Evolutionary conservation across 371 early-diverging fungal genomes (phyloP).

Genomic region (Circinella umbellata): DNA sequence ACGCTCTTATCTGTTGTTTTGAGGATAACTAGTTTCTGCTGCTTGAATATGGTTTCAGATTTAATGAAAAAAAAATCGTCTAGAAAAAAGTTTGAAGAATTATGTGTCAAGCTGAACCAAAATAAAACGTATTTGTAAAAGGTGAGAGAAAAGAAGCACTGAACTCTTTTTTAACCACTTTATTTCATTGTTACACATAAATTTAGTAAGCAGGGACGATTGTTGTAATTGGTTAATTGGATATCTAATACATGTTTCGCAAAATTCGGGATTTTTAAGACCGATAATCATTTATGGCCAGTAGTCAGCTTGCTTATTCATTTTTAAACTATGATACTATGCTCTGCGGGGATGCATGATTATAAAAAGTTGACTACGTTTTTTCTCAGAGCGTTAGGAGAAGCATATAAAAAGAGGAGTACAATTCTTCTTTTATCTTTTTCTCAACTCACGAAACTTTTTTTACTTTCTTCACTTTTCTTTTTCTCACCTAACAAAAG

Average conservation of each 20-base stretch:
- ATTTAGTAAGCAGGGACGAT: not conserved
- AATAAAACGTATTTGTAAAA: too few species aligned
- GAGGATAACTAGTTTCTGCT: too few species aligned
- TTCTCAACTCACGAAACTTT: constrained; percentile 7
- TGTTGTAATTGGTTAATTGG: not conserved
- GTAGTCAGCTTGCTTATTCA: constrained; percentile 5
- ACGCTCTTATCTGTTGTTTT: too few species aligned
- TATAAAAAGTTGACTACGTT: not conserved
- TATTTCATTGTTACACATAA: too few species aligned
- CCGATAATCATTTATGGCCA: not conserved
- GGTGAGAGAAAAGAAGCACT: too few species aligned
- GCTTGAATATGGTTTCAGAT: too few species aligned
- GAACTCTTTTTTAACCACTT: too few species aligned
- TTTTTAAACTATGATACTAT: not conserved
- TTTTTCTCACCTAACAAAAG: not conserved
- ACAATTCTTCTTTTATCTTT: constrained; percentile 8
- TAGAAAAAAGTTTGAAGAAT: too few species aligned
- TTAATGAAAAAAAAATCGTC: too few species aligned
- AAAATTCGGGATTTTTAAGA: not conserved
- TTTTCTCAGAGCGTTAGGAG: not conserved
- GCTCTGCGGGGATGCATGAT: not conserved
- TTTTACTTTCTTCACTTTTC: not conserved
- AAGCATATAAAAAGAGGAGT: not conserved
- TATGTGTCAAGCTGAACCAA: too few species aligned
- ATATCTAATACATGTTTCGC: not conserved